Evolutionary conservation across 2,329 filamentous ascomycete species (phyloP).

Genomic region (Colletotrichum graminicola): DNA sequence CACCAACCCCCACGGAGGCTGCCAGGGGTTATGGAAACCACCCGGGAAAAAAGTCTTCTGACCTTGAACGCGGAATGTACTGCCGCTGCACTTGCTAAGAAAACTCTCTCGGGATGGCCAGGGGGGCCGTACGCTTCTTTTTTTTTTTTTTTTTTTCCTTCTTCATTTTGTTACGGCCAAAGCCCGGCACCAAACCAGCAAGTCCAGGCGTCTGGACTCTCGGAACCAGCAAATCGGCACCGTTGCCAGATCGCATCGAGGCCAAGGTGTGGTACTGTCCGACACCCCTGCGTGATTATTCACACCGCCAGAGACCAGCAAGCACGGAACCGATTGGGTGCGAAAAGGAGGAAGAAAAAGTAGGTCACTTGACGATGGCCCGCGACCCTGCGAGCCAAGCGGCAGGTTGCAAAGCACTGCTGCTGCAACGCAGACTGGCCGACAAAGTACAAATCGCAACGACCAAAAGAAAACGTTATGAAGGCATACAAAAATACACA

Average conservation of each 20-base stretch:
- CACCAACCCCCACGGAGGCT: conserved; percentile 31
- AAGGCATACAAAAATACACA: not conserved
- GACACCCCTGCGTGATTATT: conserved; percentile 35
- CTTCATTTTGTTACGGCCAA: not conserved
- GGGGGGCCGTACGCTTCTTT: not conserved
- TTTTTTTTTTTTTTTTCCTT: not conserved
- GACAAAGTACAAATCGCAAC: not conserved
- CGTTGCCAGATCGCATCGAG: conserved; percentile 37
- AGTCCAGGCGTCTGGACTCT: conserved; percentile 35
- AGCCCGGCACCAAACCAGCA: conserved; percentile 25
- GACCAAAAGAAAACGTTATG: not conserved
- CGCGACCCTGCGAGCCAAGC: conserved; percentile 6
- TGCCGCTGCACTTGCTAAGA: conserved; percentile 31
- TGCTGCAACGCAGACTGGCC: not conserved
- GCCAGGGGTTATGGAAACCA: conserved; percentile 28
- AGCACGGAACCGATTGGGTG: not conserved
- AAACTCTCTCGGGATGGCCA: conserved; percentile 10
- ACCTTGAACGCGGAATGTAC: conserved; percentile 19
- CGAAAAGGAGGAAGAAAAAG: conserved; percentile 2
- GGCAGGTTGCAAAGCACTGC: conserved; percentile 1
- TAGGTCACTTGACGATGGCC: conserved; percentile 24
- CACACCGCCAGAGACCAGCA: conserved; percentile 31
- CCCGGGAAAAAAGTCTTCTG: conserved; percentile 29
- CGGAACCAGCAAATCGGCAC: conserved; percentile 39
- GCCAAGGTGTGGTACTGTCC: conserved; percentile 18